Percentiles rank a stretch among this genome's conserved stretches.
These are phyloP conservation scores for Suillus ampliporus DNA, from an alignment of 768 basidiomycete species.

Conservation along the genomic window DNA sequence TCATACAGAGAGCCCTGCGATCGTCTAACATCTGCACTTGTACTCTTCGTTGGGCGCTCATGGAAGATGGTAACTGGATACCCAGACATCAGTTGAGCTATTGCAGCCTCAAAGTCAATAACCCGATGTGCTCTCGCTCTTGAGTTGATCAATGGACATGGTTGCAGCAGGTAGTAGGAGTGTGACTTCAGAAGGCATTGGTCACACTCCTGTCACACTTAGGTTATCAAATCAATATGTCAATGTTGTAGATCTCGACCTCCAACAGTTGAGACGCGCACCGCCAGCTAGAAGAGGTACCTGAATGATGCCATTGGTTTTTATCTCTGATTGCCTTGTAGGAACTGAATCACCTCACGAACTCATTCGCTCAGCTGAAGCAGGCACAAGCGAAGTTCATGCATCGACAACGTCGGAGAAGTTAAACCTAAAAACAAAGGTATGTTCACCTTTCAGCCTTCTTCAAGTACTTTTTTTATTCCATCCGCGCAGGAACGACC, in stretches of 20 bases:
- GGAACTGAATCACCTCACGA: conserved; percentile 93
- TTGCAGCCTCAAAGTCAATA: background rate
- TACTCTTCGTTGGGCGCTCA: conserved; percentile 81
- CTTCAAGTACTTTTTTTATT: background rate
- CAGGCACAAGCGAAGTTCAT: conserved; percentile 95
- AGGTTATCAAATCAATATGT: conserved; percentile 75
- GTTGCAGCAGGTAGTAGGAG: conserved; percentile 17
- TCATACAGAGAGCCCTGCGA: too few species aligned
- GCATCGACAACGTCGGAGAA: conserved; percentile 80
- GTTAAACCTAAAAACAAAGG: conserved; percentile 74
- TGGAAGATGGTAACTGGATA: conserved; percentile 82
- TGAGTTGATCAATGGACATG: conserved; percentile 37
- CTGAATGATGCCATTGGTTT: background rate
- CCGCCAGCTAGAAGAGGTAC: conserved; percentile 91
- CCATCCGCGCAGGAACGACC: conserved; percentile 67
- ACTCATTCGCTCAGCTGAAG: conserved; percentile 91
- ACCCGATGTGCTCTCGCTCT: conserved; percentile 49
- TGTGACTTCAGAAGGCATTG: conserved; percentile 23
- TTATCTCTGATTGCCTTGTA: conserved; percentile 36
- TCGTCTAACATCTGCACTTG: too few species aligned
- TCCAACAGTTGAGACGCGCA: conserved; percentile 88
- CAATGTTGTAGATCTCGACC: conserved; percentile 81
- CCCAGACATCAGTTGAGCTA: background rate
- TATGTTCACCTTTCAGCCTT: conserved; percentile 27
- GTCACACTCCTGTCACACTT: conserved; percentile 9